Evolutionary conservation across 2,329 filamentous ascomycete species (phyloP).

Genomic region (Cercospora sp.): DNA sequence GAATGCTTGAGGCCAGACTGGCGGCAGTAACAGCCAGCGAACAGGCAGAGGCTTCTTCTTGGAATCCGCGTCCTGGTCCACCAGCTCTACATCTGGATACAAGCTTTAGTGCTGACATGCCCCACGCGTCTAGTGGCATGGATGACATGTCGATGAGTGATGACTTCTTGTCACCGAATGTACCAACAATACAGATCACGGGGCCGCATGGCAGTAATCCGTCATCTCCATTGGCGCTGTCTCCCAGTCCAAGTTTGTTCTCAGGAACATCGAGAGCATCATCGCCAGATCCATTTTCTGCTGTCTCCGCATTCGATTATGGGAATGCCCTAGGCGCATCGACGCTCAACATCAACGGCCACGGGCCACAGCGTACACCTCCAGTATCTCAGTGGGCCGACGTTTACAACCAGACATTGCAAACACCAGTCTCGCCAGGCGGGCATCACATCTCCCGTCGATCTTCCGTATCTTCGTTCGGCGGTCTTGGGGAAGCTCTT

Average conservation of each 20-base stretch:
- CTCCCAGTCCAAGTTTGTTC: constrained; percentile 21
- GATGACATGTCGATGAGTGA: constrained; percentile 18
- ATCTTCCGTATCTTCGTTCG: constrained; percentile 24
- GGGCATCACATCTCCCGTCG: constrained; percentile 17
- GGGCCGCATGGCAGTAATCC: constrained; percentile 22
- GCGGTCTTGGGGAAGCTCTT: constrained; percentile 16
- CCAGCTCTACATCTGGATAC: constrained; percentile 23
- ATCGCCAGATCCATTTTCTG: constrained; percentile 22
- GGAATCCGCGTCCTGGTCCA: constrained; percentile 6
- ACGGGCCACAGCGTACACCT: constrained; percentile 16
- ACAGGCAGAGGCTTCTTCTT: background rate
- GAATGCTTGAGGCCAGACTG: constrained; percentile 21
- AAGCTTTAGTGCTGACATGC: constrained; percentile 16
- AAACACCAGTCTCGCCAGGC: constrained; percentile 18
- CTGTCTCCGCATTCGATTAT: constrained; percentile 17
- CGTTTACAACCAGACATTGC: constrained; percentile 16
- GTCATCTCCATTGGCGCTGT: constrained; percentile 17
- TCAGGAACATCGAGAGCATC: constrained; percentile 23
- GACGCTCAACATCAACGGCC: constrained; percentile 11
- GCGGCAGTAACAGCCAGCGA: constrained; percentile 18
- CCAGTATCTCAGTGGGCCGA: constrained; percentile 23
- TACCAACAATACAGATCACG: constrained; percentile 24
- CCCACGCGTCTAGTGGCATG: background rate
- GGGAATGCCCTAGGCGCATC: background rate
- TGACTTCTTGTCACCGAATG: constrained; percentile 14